A percentile compares a stretch with the other conserved stretches of the same genome.
Conservation (phyloP, 495 filamentous ascomycete species). For the Talaromyces thailandensis region DNA sequence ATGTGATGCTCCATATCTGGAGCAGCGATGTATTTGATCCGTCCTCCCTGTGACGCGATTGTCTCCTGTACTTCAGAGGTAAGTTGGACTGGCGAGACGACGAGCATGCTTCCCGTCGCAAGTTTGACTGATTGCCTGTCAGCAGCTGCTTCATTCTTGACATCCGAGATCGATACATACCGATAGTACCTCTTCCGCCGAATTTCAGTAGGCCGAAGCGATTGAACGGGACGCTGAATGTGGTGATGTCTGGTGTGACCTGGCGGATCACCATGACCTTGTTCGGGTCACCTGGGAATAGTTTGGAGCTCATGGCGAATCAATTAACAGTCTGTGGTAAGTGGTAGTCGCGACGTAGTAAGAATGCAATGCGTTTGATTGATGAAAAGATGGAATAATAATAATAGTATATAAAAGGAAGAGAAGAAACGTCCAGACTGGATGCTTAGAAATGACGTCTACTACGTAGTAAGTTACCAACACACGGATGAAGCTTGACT, state of each 20-base stretch:
- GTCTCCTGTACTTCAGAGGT: conserved; percentile 67
- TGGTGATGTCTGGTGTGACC: conserved; percentile 70
- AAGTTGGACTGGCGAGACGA: conserved; percentile 84
- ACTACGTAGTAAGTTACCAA: not conserved
- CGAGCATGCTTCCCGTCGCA: conserved; percentile 63
- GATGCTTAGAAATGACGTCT: not conserved
- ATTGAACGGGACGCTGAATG: conserved; percentile 74
- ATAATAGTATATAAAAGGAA: too few species aligned
- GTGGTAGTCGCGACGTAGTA: not conserved
- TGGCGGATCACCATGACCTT: conserved; percentile 82
- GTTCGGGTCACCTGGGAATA: conserved; percentile 56
- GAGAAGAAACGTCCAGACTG: not conserved
- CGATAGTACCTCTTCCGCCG: conserved; percentile 79
- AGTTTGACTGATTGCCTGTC: conserved; percentile 52
- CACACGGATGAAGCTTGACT: not conserved
- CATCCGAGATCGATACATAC: conserved; percentile 33
- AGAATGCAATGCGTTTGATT: not conserved
- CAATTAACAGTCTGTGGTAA: not conserved
- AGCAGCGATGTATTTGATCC: conserved; percentile 76
- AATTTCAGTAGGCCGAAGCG: conserved; percentile 74
- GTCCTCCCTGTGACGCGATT: conserved; percentile 55
- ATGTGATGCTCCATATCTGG: conserved; percentile 91
- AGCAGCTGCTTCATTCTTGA: not conserved
- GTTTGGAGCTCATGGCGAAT: conserved; percentile 23
- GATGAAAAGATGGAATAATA: too few species aligned